Evolutionary conservation across 176 grass and related monocot genomes (phyloP), one percentile per base, ranked within the genome.

Genomic region (Aegilops longissima): DNA sequence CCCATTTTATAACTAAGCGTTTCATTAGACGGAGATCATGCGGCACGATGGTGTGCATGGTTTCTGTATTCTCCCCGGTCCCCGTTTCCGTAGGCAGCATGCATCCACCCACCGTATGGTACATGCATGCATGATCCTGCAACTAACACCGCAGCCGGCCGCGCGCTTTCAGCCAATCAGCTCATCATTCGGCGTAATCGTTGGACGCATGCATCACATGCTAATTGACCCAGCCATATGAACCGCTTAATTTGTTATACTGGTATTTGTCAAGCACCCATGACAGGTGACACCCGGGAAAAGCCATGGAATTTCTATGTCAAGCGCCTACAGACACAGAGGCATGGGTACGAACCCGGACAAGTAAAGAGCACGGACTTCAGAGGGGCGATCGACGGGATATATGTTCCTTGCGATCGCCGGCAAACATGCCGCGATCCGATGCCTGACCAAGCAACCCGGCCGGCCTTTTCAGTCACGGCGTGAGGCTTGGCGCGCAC

Each of bases 381-480:
- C 36, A 25, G 63, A 73, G 7, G 33, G 11, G 70, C 44, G 12
- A 45, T 4, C 38, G 68, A 38, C 20, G 11, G 30, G 36, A 39
- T 8, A 2, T 38, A 62, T 21, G 47, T 86, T 84, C 35, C 89
- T 70, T 84, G 36, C 35, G 47, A 87, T 87, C 61, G 67, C 69
- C 76, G 85, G 61, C 81, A 81, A 76, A 76, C 39, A 62, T 10
- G n/a, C 68, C 56, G n/a, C 69, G 76, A 91, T 68, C 74, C 47
- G 89, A 87, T 31, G 89, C 61, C 30, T 45, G 67, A 75, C 80
- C 75, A 30, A 76, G 21, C 47, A 4, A 18, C 70, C 25, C 2
- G n/a, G 12, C 10, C 4, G 12, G 38, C 70, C 12, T 45, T 73
- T 42, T 13, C 62, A 65, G 33, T 8, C 67, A 70, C 8, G 16